Base-by-base conservation (phyloP, 768 basidiomycete genomes). In the Sporobolomyces pararoseus region DNA sequence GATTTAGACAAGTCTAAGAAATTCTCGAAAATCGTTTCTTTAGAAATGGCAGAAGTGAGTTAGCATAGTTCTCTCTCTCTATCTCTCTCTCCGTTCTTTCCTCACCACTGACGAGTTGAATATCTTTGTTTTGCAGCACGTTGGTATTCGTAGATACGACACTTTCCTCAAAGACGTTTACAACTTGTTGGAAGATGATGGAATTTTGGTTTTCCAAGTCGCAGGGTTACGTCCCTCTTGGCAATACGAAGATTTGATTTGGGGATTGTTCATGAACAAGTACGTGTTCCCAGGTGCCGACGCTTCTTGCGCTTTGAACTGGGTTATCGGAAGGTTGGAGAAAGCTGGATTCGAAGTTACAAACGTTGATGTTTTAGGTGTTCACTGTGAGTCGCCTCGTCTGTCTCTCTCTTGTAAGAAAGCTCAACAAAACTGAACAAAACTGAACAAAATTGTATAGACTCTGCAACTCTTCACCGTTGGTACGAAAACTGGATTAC, bases 241-340 rank as follows among this genome's bases (percentile, higher is more conserved):
- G 96, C 96, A 98, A 79, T 98, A 88, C 75, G 96, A 99, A 82
- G 96, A 99, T 79, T 86, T 99, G 65, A 87, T 91, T 75, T 99
- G 96, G 90, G 93, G 92, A 74, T 84, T 94, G 29, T 95, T 94
- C 83, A 94, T 94, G 91, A 94, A 90, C 85, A 93, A 93, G 78
- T 98, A 99, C 75, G 82, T 99, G 78, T 99, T 99, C 88, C 95
- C 96, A 52, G 95, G 95, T 78, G 96, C 95, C 4, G 96, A 99
- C 76, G 96, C 96, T 0, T 91, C 88, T 3, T 91, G 91, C 80
- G 90, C 94, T 25, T 87, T 98, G 35, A 91, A 89, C 47, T 98
- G 95, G 95, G 92, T 96, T 65, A 84, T 99, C 69, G 84, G 82
- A 42, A 74, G 82, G 77, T 79, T 84, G 58, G 93, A 98, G 81